A percentile compares a stretch with the other conserved stretches of the same genome.
Evolutionary conservation across 176 grass and related monocot genomes (phyloP).

Genomic region (Echinochloa phyllopogon): DNA sequence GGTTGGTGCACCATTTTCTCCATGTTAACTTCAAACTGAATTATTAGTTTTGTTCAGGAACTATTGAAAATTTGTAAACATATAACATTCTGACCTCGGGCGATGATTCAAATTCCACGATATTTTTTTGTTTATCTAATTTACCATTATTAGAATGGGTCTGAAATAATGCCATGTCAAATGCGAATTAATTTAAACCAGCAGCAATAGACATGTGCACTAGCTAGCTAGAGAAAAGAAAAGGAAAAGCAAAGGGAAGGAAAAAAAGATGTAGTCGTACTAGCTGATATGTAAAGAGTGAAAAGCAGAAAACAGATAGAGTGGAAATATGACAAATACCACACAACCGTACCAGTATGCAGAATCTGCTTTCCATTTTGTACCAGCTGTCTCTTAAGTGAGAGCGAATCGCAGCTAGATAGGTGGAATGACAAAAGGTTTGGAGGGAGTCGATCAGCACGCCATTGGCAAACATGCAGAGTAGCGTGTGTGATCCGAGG

Average conservation of each 20-base stretch:
- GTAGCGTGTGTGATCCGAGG: not conserved
- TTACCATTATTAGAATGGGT: not conserved
- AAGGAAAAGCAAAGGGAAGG: not conserved
- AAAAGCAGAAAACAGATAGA: not conserved
- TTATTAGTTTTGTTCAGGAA: too few species aligned
- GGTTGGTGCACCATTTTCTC: too few species aligned
- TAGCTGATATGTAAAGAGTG: not conserved
- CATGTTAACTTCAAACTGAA: too few species aligned
- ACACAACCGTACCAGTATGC: not conserved
- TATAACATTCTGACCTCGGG: too few species aligned
- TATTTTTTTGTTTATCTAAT: not conserved
- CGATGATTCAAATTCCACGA: not conserved
- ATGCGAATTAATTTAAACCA: not conserved
- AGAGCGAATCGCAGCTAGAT: conserved; percentile 3
- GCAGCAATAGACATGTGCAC: not conserved
- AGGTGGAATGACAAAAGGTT: not conserved
- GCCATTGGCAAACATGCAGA: not conserved
- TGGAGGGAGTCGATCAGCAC: not conserved
- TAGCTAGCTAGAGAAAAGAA: not conserved
- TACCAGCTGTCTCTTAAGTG: not conserved
- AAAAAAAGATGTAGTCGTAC: not conserved
- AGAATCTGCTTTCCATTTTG: not conserved
- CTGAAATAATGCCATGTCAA: not conserved
- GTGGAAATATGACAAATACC: conserved; percentile 38
- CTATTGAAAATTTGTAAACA: too few species aligned